phyloP scores from a whole-genome alignment of 441 rosid species.

The Pelargonium citronellum region DNA sequence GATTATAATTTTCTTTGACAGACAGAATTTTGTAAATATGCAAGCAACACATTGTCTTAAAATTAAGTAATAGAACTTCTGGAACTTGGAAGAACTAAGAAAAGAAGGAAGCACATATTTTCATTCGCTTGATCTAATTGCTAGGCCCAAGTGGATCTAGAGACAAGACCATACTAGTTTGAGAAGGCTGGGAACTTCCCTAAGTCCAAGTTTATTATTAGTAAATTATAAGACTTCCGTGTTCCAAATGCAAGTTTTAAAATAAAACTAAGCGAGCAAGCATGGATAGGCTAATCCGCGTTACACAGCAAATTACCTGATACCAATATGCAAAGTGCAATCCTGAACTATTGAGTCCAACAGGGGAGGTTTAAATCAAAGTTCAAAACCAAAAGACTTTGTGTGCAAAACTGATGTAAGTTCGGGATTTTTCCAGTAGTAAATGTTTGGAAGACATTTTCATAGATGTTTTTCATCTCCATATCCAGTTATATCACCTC shows the following conservation, averaged over 20 bases:
- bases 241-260: background rate
- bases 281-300: too few relatives aligned
- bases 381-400: background rate
- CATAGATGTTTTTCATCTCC: background rate
- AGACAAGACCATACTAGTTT: background rate
- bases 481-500: background rate
- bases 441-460: background rate
- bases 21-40: background rate
- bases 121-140: conserved; percentile 4
- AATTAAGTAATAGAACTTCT: background rate
- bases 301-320: background rate
- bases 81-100: background rate
- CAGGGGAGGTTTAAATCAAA: too few relatives aligned
- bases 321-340: background rate
- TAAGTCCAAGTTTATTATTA: background rate
- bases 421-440: background rate
- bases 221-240: background rate
- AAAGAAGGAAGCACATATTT: background rate
- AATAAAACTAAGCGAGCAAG: background rate
- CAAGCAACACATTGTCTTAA: background rate
- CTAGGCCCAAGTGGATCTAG: background rate
- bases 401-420: background rate
- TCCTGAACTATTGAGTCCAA: background rate
- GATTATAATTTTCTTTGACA: background rate
- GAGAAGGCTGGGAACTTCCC: background rate